A percentile compares a stretch with the other conserved stretches of the same genome.
Conservation (phyloP, 2,329 filamentous ascomycete species). For the Neofusicoccum laricinum region DNA sequence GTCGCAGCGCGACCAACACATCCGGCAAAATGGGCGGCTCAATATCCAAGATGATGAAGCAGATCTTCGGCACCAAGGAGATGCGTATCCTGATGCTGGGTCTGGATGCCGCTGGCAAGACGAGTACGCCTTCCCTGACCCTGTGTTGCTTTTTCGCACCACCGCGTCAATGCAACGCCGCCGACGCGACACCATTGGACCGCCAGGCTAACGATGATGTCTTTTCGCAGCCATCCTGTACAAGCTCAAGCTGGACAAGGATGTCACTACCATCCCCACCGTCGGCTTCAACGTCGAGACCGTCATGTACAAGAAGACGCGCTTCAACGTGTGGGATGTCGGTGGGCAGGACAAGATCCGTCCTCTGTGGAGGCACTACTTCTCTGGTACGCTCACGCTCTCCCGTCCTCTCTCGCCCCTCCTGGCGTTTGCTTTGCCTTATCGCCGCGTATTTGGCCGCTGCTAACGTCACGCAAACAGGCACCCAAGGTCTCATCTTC, state of each 20-base stretch:
- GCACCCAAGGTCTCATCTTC: slow-evolving; percentile 99
- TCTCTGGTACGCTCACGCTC: slow-evolving; percentile 58
- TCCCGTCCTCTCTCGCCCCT: neutral
- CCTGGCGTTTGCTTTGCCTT: neutral
- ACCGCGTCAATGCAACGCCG: neutral
- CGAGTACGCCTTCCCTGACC: slow-evolving; percentile 51
- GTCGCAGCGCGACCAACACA: slow-evolving; percentile 8
- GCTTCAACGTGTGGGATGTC: slow-evolving; percentile 99
- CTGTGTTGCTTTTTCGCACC: slow-evolving; percentile 1
- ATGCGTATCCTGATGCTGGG: slow-evolving; percentile 98
- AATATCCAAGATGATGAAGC: slow-evolving; percentile 94
- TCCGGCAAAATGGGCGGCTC: slow-evolving; percentile 76
- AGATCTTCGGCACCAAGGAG: slow-evolving; percentile 98
- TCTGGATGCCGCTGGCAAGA: slow-evolving; percentile 96
- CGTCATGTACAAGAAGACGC: slow-evolving; percentile 99
- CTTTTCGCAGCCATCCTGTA: slow-evolving; percentile 73
- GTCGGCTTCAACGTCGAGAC: slow-evolving; percentile 99
- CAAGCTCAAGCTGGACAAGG: slow-evolving; percentile 99
- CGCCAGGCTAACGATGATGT: neutral
- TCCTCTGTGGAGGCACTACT: slow-evolving; percentile 99
- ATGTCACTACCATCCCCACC: slow-evolving; percentile 98
- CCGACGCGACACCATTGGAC: neutral
- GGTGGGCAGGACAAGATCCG: slow-evolving; percentile 99
- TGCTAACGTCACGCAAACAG: slow-evolving; percentile 21
- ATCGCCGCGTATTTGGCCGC: neutral